Evolutionary conservation across 1,139 yeast species (phyloP).

Genomic region (Debaryomyces sp.): DNA sequence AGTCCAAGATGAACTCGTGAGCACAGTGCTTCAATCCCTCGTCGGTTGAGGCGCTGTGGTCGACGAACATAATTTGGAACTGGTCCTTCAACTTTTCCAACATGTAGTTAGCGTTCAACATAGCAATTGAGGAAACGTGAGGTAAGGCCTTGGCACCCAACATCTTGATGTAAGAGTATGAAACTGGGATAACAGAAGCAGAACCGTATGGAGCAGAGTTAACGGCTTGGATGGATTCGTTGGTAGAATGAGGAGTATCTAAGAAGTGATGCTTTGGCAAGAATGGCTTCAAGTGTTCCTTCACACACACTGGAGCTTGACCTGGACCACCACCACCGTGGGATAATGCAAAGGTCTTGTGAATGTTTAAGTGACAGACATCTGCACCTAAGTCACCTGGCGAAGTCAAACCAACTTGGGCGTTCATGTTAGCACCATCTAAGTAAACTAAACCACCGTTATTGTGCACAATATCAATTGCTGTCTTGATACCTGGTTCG

Average conservation of each 20-base stretch:
- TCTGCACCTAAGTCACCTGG: constrained; percentile 99
- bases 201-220: constrained; percentile 96
- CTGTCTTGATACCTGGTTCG: constrained; percentile 86
- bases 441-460: constrained; percentile 95
- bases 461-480: constrained; percentile 79
- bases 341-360: constrained; percentile 96
- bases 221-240: constrained; percentile 70
- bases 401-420: constrained; percentile 95
- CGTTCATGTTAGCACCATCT: constrained; percentile 99
- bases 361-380: constrained; percentile 94
- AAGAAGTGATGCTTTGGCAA: constrained; percentile 78
- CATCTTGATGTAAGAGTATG: constrained; percentile 93
- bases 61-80: constrained; percentile 77
- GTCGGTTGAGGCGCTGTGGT: constrained; percentile 43
- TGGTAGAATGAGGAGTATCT: constrained; percentile 56
- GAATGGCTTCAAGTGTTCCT: constrained; percentile 76
- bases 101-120: constrained; percentile 96
- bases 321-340: constrained; percentile 99
- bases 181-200: constrained; percentile 89
- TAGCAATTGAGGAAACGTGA: constrained; percentile 83
- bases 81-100: constrained; percentile 70
- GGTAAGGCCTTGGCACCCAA: constrained; percentile 87
- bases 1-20: constrained; percentile 92
- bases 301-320: constrained; percentile 97
- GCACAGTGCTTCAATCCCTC: constrained; percentile 80